These are phyloP conservation scores for Scutellaria galericulata DNA, from an alignment of 257 asterid genomes.

Conservation along the genomic window DNA sequence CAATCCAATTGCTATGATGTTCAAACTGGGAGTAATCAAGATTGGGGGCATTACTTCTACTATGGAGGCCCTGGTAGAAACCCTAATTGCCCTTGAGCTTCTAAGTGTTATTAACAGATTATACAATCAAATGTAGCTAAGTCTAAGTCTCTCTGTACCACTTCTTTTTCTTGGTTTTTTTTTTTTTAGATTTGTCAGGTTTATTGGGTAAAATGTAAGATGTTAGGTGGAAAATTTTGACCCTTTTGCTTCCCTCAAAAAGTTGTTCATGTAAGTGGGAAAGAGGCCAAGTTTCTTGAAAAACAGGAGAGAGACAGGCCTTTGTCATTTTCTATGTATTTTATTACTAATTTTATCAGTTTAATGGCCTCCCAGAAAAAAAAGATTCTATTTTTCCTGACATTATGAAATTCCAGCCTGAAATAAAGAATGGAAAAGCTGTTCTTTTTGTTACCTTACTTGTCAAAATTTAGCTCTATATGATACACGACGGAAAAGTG, in stretches of 20 bases:
- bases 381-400: neutral
- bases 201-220: constrained; percentile 48
- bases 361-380: constrained; percentile 30
- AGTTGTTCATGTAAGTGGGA: constrained; percentile 44
- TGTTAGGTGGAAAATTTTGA: constrained; percentile 55
- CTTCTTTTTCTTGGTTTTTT: neutral
- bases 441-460: constrained; percentile 32
- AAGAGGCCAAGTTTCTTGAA: constrained; percentile 55
- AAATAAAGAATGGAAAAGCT: constrained; percentile 16
- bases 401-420: neutral
- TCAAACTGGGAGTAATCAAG: constrained; percentile 73
- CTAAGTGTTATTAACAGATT: neutral
- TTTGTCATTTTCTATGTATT: constrained; percentile 48
- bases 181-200: constrained; percentile 39
- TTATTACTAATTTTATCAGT: constrained; percentile 17
- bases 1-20: constrained; percentile 88
- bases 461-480: neutral
- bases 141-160: constrained; percentile 37
- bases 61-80: constrained; percentile 95
- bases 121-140: constrained; percentile 47
- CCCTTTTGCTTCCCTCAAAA: constrained; percentile 39
- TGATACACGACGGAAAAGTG: no score
- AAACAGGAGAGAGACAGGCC: constrained; percentile 55
- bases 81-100: constrained; percentile 68
- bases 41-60: constrained; percentile 91